These are phyloP conservation scores for Cylindrotheca closterium DNA, from an alignment of 108 stramenopile genomes.

Conservation along the genomic window DNA sequence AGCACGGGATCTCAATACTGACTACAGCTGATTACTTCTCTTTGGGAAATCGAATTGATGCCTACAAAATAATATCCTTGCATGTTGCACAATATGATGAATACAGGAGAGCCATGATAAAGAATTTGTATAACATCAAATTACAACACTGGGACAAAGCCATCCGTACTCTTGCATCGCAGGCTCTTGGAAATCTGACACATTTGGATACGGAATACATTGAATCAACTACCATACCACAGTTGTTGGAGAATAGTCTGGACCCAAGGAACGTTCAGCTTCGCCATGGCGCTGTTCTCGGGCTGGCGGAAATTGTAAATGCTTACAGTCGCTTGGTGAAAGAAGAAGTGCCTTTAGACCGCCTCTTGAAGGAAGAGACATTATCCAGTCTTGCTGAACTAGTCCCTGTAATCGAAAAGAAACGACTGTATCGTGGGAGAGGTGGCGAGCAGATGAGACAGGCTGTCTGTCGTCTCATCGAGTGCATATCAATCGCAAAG, in stretches of 20 bases:
- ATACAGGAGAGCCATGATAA: slow-evolving; percentile 78
- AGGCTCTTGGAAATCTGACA: slow-evolving; percentile 69
- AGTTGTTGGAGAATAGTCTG: slow-evolving; percentile 61
- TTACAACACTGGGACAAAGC: slow-evolving; percentile 92
- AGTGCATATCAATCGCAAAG: slow-evolving; percentile 75
- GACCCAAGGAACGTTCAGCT: slow-evolving; percentile 60
- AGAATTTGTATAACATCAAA: slow-evolving; percentile 72
- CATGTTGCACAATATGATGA: slow-evolving; percentile 81
- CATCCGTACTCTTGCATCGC: slow-evolving; percentile 76
- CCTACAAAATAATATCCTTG: slow-evolving; percentile 71
- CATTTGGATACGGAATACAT: slow-evolving; percentile 54
- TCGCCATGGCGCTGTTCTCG: slow-evolving; percentile 87
- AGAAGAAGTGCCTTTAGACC: slow-evolving; percentile 7
- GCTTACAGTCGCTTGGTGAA: slow-evolving; percentile 49
- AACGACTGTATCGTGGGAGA: slow-evolving; percentile 92
- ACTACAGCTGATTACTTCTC: slow-evolving; percentile 96
- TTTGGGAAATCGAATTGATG: slow-evolving; percentile 88
- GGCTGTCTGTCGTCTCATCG: slow-evolving; percentile 91
- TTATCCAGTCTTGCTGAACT: slow-evolving; percentile 52
- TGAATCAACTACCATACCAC: slow-evolving; percentile 62
- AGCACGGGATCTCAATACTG: slow-evolving; percentile 93
- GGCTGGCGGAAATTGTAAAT: slow-evolving; percentile 80
- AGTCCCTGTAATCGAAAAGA: slow-evolving; percentile 89
- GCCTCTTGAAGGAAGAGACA: slow-evolving; percentile 9
- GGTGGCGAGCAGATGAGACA: slow-evolving; percentile 94